These are phyloP conservation scores for Orbilia ellipsospora DNA, from an alignment of 2,329 filamentous ascomycete genomes.

Conservation along the genomic window DNA sequence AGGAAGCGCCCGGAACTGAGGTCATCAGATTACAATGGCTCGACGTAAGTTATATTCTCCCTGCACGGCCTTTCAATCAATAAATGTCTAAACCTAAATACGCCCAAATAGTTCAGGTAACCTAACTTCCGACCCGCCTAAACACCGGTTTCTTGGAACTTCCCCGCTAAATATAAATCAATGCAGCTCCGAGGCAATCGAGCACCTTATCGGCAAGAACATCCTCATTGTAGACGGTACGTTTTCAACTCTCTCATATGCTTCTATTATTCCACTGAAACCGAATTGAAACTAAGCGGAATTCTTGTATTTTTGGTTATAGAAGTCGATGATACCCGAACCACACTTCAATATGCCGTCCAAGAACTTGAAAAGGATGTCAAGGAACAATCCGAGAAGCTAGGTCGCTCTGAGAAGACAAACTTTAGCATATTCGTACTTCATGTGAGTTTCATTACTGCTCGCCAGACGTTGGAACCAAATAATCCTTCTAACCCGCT, in stretches of 20 bases:
- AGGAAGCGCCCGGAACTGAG: constrained; percentile 87
- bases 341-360: constrained; percentile 92
- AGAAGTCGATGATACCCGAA: constrained; percentile 92
- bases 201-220: constrained; percentile 88
- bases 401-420: constrained; percentile 75
- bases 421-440: constrained; percentile 95
- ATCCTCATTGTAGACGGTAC: constrained; percentile 84
- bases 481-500: neutral
- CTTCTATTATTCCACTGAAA: neutral
- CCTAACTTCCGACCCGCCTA: neutral
- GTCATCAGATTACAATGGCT: constrained; percentile 99
- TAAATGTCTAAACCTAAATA: neutral
- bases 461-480: neutral
- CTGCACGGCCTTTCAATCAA: neutral
- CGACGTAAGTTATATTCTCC: constrained; percentile 71
- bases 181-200: constrained; percentile 78
- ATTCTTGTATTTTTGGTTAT: neutral
- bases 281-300: neutral
- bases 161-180: neutral
- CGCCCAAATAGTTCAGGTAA: constrained; percentile 32
- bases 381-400: constrained; percentile 77
- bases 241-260: neutral
- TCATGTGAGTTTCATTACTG: constrained; percentile 72
- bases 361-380: constrained; percentile 96
- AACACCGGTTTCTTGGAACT: neutral